Base-by-base conservation (phyloP, 2,329 filamentous ascomycete species). In the Coniochaeta sp. region DNA sequence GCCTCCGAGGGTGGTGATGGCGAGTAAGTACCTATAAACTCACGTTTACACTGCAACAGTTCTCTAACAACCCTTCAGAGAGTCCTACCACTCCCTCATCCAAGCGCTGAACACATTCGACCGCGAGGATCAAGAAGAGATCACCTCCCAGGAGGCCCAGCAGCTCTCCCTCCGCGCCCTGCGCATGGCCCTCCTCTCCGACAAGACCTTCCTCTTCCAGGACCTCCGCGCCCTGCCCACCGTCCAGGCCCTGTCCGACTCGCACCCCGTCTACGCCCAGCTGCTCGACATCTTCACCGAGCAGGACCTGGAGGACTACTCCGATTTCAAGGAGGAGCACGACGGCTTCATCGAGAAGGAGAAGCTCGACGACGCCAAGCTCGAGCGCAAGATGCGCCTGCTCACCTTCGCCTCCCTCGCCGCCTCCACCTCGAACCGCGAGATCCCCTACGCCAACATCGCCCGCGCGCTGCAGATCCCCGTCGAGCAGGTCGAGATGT, bases 351-450 rank as follows among this genome's bases (percentile, higher is more conserved):
- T 97, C 55, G 85, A 91, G 69, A 79, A 86, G 63, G 81, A 89
- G 64, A 81, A 82, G 58, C 79, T 86, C 48, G 85, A 95, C 65
- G 78, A 81, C 63, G 81, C 81, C 50, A 83, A 82, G 56, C 81
- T 97, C 59, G 84, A 91, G 78, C 89, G 87, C 70, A 99, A 99
- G 79, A 96, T 97, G 81, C 89, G 94, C 61, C 83, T 99, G 45
- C 81, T 99, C 53, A 97, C 94, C 13, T 87, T 99, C 59, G 87
- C 92, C 59, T 92, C 87, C 59, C 79, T 97, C 58, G 91, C 92
- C 18, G 90, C 92, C 32, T 84, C 87, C 59, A 87, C 87, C 20
- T 86, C 87, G 55, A 89, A 83, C 63, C 88, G 92, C 64, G 90
- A 94, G 64, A 86, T 99, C 50, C 86, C 92, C 55, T 99, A 99